Conservation (phyloP, 352 stramenopile species). For the Phytopythium montanum region DNA sequence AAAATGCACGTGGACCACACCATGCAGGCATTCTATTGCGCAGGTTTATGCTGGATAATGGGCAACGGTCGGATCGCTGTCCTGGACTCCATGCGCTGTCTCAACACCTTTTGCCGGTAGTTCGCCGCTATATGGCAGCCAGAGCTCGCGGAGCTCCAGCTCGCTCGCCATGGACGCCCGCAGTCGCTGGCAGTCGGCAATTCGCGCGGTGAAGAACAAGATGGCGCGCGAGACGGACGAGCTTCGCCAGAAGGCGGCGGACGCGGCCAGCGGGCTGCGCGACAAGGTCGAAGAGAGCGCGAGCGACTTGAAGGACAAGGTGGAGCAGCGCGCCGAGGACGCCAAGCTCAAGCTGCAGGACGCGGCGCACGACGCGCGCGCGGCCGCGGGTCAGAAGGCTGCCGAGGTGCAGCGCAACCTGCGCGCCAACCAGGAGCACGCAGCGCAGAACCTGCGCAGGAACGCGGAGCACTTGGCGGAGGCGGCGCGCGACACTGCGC, state of each 20-base stretch:
- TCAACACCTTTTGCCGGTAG: no score
- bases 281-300: constrained; percentile 15
- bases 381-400: constrained; percentile 19
- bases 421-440: constrained; percentile 36
- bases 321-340: constrained; percentile 13
- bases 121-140: no score
- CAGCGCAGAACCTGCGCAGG: constrained; percentile 36
- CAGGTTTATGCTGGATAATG: background rate
- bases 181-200: constrained; percentile 3
- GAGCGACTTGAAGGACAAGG: constrained; percentile 15
- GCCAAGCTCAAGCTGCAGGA: constrained; percentile 13
- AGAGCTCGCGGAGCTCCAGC: no score
- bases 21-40: background rate
- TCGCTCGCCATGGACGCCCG: background rate
- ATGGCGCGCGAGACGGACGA: constrained; percentile 19
- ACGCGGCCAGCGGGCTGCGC: constrained; percentile 24
- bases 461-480: constrained; percentile 31
- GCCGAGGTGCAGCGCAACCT: constrained; percentile 40
- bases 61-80: constrained; percentile 5
- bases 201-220: background rate
- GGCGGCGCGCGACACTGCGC: constrained; percentile 32
- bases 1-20: background rate
- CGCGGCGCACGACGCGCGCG: constrained; percentile 21
- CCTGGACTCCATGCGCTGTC: no score
- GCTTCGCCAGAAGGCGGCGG: constrained; percentile 13